Evolutionary conservation across 2,329 filamentous ascomycete species (phyloP), one percentile per base, ranked within the genome.

Genomic region (Colletotrichum godetiae): DNA sequence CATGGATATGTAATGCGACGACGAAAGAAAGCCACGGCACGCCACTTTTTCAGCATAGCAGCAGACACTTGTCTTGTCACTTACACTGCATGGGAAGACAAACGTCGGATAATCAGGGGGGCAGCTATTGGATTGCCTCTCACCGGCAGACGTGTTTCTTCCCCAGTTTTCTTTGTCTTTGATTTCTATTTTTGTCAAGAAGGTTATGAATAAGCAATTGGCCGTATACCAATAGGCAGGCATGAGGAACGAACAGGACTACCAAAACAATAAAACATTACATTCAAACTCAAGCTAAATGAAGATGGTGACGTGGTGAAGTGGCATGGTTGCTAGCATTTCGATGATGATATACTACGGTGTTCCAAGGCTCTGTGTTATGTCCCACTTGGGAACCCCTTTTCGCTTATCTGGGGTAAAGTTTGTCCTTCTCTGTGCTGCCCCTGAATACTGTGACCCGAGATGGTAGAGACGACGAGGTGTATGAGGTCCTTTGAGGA

Each of bases 1-100:
- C 42, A 87, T 88, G 85, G 84, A 87, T 75, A 80, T 83, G 35
- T 81, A 85, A 81, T 85, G 42, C 19, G 42, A 19, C 3, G 42
- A 49, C 8, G 8, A 49, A 83, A 80, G 72, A 72, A 74, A 52
- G 11, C 5, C 33, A 42, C 65, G 49, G 22, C 53, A 22, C 27
- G 52, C n/a, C 13, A 27, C 13, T 31, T 67, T 56, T 27, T 59
- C 53, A 37, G 66, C 70, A 72, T 72, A 64, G 65, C 59, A 64
- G 66, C 58, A 72, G 60, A 66, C 33, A 71, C 46, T 11, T 42
- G 27, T 56, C 61, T 63, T 42, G 13, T n/a, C 59, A 33, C 15
- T 65, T 70, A 52, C 56, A 52, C 56, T 73, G 67, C 67, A 73
- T 71, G 49, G 13, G 19, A 22, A 31, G 24, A 42, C 22, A 31